A percentile compares a stretch with the other conserved stretches of the same genome.
Conservation (phyloP, 2,329 filamentous ascomycete genomes). For the Acarospora socialis region DNA sequence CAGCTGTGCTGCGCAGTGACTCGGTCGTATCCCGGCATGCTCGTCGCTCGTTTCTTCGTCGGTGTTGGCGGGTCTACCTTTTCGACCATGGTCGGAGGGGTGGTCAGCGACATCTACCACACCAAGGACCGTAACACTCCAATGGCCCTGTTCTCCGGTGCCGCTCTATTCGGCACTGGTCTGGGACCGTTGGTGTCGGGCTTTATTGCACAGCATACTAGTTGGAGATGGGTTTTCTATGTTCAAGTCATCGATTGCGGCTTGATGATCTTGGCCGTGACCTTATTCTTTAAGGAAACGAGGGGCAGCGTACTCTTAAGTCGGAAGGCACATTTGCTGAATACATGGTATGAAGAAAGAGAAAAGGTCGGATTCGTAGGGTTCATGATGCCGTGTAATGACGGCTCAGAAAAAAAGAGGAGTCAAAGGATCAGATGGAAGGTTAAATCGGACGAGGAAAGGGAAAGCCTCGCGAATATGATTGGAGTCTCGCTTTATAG, state of each 20-base stretch:
- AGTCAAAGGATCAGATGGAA: constrained; percentile 58
- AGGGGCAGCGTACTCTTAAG: constrained; percentile 66
- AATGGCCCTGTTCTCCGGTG: constrained; percentile 78
- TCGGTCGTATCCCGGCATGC: constrained; percentile 46
- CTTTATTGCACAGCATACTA: constrained; percentile 50
- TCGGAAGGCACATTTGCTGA: constrained; percentile 57
- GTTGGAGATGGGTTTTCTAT: constrained; percentile 84
- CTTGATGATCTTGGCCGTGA: constrained; percentile 48
- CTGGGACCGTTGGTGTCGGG: constrained; percentile 60
- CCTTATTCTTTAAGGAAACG: constrained; percentile 65
- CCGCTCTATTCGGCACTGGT: constrained; percentile 65
- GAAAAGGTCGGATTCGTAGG: constrained; percentile 51
- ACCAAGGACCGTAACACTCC: constrained; percentile 69
- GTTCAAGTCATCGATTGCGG: constrained; percentile 60
- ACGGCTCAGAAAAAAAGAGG: constrained; percentile 18
- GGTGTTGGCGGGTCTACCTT: constrained; percentile 56
- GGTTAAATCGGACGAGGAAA: constrained; percentile 63
- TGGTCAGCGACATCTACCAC: constrained; percentile 75
- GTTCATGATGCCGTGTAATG: constrained; percentile 30
- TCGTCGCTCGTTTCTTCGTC: constrained; percentile 60
- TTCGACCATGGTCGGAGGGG: constrained; percentile 82
- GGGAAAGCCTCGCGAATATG: constrained; percentile 52
- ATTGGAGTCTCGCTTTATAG: constrained; percentile 60
- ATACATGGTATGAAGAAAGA: constrained; percentile 62
- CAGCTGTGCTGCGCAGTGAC: constrained; percentile 13